Percentiles rank a stretch among this genome's conserved stretches.
Conservation (phyloP, 805 yeast genomes). For the Metschnikowia dekortorum region DNA sequence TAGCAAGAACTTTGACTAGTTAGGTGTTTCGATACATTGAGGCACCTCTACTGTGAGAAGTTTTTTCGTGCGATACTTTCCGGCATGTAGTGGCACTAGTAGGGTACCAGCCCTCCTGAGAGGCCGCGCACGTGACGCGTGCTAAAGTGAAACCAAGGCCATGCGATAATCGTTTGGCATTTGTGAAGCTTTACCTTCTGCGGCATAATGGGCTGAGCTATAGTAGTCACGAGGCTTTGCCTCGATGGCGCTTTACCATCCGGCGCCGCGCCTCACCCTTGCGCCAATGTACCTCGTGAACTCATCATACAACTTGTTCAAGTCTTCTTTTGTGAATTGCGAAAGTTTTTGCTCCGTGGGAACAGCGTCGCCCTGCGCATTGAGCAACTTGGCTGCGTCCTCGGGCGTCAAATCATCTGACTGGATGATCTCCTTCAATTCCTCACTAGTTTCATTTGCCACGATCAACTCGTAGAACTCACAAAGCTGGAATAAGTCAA, state of each 20-base stretch:
- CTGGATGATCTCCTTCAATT: constrained; percentile 10
- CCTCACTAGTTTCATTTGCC: constrained; percentile 12
- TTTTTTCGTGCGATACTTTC: constrained; percentile 9
- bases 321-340: constrained; percentile 41
- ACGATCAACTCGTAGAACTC: constrained; percentile 75
- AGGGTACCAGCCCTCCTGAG: constrained; percentile 15
- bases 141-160: neutral
- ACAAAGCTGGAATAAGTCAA: constrained; percentile 49
- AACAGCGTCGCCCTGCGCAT: neutral
- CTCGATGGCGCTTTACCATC: constrained; percentile 6
- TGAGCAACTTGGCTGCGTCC: constrained; percentile 15
- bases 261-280: constrained; percentile 44
- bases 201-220: too few relatives aligned
- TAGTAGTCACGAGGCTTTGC: too few relatives aligned
- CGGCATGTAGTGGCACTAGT: constrained; percentile 10
- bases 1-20: constrained; percentile 12
- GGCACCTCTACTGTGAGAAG: constrained; percentile 13
- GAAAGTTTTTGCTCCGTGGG: constrained; percentile 16
- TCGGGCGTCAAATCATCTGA: constrained; percentile 12
- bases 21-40: constrained; percentile 6
- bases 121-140: constrained; percentile 9
- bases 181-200: neutral
- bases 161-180: neutral
- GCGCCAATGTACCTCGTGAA: constrained; percentile 70
- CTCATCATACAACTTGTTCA: constrained; percentile 54